Conservation (phyloP, 495 filamentous ascomycete species). For the Neurospora cerealis region DNA sequence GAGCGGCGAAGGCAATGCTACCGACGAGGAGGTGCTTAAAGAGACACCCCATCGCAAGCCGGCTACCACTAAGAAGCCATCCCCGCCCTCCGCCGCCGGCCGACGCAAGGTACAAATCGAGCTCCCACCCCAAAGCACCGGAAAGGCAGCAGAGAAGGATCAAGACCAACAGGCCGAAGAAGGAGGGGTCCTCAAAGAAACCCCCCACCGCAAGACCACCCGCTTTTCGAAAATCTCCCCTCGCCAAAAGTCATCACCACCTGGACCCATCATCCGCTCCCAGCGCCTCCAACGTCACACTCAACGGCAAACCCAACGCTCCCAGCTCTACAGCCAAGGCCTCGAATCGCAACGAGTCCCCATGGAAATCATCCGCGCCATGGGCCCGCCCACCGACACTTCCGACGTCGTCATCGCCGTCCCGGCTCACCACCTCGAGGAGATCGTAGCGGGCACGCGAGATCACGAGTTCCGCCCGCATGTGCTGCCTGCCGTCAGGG, state of each 20-base stretch:
- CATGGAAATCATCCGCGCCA: constrained; percentile 28
- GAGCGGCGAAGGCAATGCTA: background rate
- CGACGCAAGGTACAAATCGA: background rate
- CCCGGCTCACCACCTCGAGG: constrained; percentile 25
- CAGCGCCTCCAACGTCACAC: constrained; percentile 4
- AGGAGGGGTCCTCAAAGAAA: constrained; percentile 8
- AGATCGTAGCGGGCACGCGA: constrained; percentile 29
- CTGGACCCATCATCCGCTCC: constrained; percentile 8
- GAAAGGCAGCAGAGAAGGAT: background rate
- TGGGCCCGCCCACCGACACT: constrained; percentile 34
- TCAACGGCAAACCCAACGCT: constrained; percentile 7
- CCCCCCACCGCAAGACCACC: constrained; percentile 1
- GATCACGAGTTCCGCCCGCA: constrained; percentile 39
- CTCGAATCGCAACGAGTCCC: constrained; percentile 42
- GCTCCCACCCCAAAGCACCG: background rate
- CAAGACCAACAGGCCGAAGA: background rate
- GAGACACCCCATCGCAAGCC: constrained; percentile 13
- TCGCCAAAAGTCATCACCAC: constrained; percentile 9
- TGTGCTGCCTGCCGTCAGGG: constrained; percentile 26
- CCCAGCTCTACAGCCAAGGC: constrained; percentile 30
- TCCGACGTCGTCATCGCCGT: constrained; percentile 40
- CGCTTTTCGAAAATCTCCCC: constrained; percentile 9
- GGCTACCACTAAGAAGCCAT: background rate
- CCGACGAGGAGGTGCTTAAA: constrained; percentile 14
- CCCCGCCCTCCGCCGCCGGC: background rate